A percentile compares a stretch with the other conserved stretches of the same genome.
Conservation (phyloP, 148 eudicot species). For the Amaranthus hypochondriacus region DNA sequence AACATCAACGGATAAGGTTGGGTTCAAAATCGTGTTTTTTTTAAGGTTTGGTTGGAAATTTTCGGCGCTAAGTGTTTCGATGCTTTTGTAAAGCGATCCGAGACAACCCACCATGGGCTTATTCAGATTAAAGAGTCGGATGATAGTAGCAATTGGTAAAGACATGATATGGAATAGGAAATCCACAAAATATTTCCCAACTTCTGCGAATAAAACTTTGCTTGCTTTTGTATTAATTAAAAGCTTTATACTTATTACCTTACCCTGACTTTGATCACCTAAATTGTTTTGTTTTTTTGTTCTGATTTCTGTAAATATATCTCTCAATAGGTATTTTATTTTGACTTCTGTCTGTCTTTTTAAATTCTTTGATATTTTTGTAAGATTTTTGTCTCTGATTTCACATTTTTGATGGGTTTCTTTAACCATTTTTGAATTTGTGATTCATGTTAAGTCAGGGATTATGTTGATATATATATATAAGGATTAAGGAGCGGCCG, state of each 20-base stretch:
- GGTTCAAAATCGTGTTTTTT: background rate
- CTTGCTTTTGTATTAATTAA: slow-evolving; percentile 23
- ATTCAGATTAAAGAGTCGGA: background rate
- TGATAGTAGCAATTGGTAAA: slow-evolving; percentile 18
- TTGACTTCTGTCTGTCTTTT: too few species aligned
- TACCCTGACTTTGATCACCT: background rate
- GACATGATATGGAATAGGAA: slow-evolving; percentile 29
- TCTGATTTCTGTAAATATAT: too few species aligned
- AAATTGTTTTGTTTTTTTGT: background rate
- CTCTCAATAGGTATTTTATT: too few species aligned
- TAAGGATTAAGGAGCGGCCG: too few species aligned
- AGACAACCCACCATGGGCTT: slow-evolving; percentile 15
- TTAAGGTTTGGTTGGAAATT: background rate
- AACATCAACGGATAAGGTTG: background rate
- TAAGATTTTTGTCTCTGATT: too few species aligned
- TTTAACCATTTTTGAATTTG: too few species aligned
- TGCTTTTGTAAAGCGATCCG: slow-evolving; percentile 12
- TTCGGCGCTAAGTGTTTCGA: background rate
- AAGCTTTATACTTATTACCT: slow-evolving; percentile 18
- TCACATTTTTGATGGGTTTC: too few species aligned
- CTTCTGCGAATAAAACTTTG: slow-evolving; percentile 35
- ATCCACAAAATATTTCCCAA: slow-evolving; percentile 32
- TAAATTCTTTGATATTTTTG: too few species aligned
- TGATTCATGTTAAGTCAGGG: too few species aligned
- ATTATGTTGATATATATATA: too few species aligned